A percentile compares a stretch with the other conserved stretches of the same genome.
These are phyloP conservation scores for Zymoseptoria crescenta DNA, from an alignment of 2,329 filamentous ascomycete genomes.

Conservation along the genomic window DNA sequence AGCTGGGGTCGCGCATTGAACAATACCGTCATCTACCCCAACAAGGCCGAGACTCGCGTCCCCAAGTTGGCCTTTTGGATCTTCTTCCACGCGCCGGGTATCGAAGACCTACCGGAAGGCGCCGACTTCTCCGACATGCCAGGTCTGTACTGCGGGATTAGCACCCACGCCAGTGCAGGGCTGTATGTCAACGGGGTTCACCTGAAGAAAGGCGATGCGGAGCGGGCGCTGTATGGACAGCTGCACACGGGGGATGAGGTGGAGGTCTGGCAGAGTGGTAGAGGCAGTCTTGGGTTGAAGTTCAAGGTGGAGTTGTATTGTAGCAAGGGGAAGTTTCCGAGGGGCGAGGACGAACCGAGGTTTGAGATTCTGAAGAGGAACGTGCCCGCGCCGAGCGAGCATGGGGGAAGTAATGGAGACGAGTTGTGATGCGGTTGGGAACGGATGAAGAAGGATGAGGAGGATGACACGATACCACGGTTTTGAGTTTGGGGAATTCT, in stretches of 20 bases:
- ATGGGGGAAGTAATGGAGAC: not conserved
- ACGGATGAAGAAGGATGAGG: not conserved
- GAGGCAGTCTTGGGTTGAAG: slow-evolving; percentile 28
- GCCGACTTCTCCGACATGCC: slow-evolving; percentile 47
- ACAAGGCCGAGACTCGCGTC: slow-evolving; percentile 59
- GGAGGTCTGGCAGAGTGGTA: slow-evolving; percentile 56
- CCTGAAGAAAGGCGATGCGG: slow-evolving; percentile 50
- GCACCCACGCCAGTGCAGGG: slow-evolving; percentile 68
- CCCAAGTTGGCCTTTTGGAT: slow-evolving; percentile 77
- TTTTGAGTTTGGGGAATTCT: not conserved
- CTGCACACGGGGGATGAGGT: slow-evolving; percentile 72
- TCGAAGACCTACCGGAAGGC: slow-evolving; percentile 47
- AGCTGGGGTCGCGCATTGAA: slow-evolving; percentile 68
- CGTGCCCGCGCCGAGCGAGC: too few species aligned
- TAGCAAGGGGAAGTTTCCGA: slow-evolving; percentile 27
- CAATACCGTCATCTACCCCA: slow-evolving; percentile 61
- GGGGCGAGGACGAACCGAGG: slow-evolving; percentile 6
- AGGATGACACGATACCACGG: not conserved
- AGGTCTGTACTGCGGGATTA: slow-evolving; percentile 61
- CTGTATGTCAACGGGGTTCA: slow-evolving; percentile 69
- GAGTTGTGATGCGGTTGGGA: not conserved
- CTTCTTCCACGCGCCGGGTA: slow-evolving; percentile 62
- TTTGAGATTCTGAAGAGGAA: slow-evolving; percentile 2
- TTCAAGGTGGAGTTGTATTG: slow-evolving; percentile 39
- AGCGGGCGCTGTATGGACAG: slow-evolving; percentile 52